Conservation (phyloP, 108 stramenopile genomes). For the Cylindrotheca closterium region DNA sequence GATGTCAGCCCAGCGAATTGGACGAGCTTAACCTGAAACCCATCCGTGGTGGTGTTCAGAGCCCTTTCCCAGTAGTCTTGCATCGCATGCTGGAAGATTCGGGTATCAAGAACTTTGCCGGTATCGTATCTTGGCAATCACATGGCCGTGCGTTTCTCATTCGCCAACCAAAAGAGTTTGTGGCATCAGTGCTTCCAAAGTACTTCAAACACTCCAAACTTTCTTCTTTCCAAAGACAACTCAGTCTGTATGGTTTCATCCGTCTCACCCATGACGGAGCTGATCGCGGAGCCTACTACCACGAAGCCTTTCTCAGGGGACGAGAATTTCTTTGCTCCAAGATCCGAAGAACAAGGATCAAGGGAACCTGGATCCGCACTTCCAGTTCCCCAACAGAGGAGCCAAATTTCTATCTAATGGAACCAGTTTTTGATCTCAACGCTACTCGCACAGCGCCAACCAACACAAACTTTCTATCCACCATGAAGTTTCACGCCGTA, state of each 20-base stretch:
- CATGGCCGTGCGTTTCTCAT: conserved; percentile 80
- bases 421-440: conserved; percentile 9
- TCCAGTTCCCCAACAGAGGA: conserved; percentile 25
- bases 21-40: conserved; percentile 9
- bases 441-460: background rate
- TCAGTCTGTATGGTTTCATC: conserved; percentile 72
- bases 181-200: conserved; percentile 65
- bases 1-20: conserved; percentile 16
- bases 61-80: conserved; percentile 65
- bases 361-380: conserved; percentile 27
- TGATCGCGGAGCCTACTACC: conserved; percentile 39
- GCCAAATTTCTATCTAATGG: conserved; percentile 30
- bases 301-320: conserved; percentile 31
- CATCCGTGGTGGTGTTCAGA: conserved; percentile 55
- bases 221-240: conserved; percentile 37
- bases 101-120: conserved; percentile 37
- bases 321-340: conserved; percentile 16
- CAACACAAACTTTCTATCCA: too few species aligned
- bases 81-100: conserved; percentile 65
- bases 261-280: conserved; percentile 44
- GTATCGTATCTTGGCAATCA: conserved; percentile 72
- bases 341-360: conserved; percentile 26
- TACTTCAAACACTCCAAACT: conserved; percentile 42
- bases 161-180: conserved; percentile 72
- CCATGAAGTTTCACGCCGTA: too few species aligned